These are phyloP conservation scores for Pelargonium cotyledonis DNA, from an alignment of 441 rosid species.

Conservation along the genomic window DNA sequence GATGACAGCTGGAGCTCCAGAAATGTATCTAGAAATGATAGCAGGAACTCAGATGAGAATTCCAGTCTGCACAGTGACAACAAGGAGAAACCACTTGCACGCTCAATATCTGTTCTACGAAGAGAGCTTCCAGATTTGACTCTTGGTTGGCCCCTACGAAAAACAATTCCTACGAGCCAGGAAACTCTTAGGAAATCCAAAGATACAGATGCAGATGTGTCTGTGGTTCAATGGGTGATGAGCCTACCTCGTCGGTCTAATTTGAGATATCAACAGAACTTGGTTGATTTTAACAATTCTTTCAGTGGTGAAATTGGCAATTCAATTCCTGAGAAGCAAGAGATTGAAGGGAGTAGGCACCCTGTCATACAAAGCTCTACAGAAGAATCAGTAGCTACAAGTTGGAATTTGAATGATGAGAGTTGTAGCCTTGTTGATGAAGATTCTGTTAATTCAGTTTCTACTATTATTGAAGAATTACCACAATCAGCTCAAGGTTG, in stretches of 20 bases:
- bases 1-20: background rate
- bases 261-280: background rate
- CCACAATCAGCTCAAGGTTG: background rate
- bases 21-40: background rate
- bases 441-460: background rate
- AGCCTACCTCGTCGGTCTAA: constrained; percentile 2
- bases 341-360: background rate
- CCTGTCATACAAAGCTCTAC: background rate
- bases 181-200: background rate
- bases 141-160: background rate
- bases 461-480: background rate
- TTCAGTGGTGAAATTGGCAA: background rate
- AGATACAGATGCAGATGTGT: background rate
- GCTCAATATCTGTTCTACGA: background rate
- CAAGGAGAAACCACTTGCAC: background rate
- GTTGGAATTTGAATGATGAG: background rate
- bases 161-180: background rate
- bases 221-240: constrained; percentile 6
- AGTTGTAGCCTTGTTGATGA: constrained; percentile 6
- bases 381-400: background rate
- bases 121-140: background rate
- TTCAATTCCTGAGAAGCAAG: background rate
- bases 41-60: background rate
- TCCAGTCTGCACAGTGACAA: background rate
- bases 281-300: background rate